These are phyloP conservation scores for Phenoliferia sp. DNA, from an alignment of 1,284 basidiomycete genomes.

Conservation along the genomic window DNA sequence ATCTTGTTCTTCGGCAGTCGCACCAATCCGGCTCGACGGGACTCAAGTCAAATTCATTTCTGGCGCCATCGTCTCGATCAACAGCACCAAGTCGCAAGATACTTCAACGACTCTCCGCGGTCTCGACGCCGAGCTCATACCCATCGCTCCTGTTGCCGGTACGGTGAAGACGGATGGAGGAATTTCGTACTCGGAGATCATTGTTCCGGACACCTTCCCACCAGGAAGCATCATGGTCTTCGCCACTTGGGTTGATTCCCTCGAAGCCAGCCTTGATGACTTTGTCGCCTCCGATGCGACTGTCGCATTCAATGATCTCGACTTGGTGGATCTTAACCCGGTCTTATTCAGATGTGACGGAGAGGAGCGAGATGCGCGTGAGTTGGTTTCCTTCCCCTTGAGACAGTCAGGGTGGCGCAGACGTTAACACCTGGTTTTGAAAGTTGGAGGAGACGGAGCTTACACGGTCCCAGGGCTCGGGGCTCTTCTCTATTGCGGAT, in stretches of 20 bases:
- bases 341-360: conserved; percentile 76
- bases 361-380: conserved; percentile 82
- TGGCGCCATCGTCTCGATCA: conserved; percentile 67
- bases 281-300: conserved; percentile 65
- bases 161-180: conserved; percentile 52
- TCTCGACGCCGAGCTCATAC: conserved; percentile 52
- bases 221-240: conserved; percentile 89
- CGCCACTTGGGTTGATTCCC: conserved; percentile 67
- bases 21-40: conserved; percentile 72
- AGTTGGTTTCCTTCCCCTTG: conserved; percentile 21
- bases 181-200: conserved; percentile 57
- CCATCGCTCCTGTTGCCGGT: conserved; percentile 42
- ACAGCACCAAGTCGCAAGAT: conserved; percentile 57
- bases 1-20: conserved; percentile 47
- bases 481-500: conserved; percentile 75
- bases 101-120: conserved; percentile 62
- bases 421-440: not conserved
- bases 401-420: not conserved
- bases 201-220: conserved; percentile 78
- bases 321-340: conserved; percentile 81
- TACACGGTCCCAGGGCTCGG: conserved; percentile 74
- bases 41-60: conserved; percentile 73
- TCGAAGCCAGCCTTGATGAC: conserved; percentile 61
- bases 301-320: conserved; percentile 66
- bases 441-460: conserved; percentile 52